Percentiles rank a stretch among this genome's conserved stretches.
These are phyloP conservation scores for Polytrichum formosum DNA, from an alignment of 225 moss, liverwort and hornwort genomes.

Conservation along the genomic window DNA sequence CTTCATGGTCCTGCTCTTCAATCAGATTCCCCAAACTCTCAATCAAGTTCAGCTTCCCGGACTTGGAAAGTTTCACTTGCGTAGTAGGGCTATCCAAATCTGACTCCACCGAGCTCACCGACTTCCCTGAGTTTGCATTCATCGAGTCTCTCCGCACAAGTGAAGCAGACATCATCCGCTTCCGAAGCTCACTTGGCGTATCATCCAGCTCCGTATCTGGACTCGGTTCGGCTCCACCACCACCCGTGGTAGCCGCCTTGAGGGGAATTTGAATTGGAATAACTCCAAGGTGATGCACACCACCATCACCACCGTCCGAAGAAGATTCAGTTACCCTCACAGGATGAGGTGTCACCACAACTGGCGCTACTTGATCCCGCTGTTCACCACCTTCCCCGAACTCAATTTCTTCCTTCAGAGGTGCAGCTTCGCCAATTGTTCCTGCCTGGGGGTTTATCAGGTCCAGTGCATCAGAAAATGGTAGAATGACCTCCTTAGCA, in stretches of 20 bases:
- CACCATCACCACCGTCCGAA: too few relatives aligned
- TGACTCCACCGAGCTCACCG: slow-evolving; percentile 8
- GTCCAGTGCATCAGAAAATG: background rate
- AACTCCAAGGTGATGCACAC: background rate
- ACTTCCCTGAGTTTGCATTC: slow-evolving; percentile 14
- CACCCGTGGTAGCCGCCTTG: too few relatives aligned
- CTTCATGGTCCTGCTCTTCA: background rate
- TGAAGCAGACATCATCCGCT: slow-evolving; percentile 2
- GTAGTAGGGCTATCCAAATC: slow-evolving; percentile 19
- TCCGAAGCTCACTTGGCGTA: slow-evolving; percentile 7
- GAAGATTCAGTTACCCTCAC: too few relatives aligned
- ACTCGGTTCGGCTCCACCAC: slow-evolving; percentile 2
- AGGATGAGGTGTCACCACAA: too few relatives aligned
- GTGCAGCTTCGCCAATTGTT: too few relatives aligned
- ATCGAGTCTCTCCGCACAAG: slow-evolving; percentile 19
- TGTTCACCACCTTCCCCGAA: slow-evolving; percentile 17
- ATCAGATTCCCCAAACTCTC: slow-evolving; percentile 21
- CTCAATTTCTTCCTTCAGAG: background rate
- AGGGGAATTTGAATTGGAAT: background rate
- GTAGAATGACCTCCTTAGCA: background rate
- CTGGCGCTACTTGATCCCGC: background rate
- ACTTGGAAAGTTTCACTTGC: slow-evolving; percentile 3
- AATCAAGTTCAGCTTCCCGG: slow-evolving; percentile 17
- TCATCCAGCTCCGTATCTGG: slow-evolving; percentile 12
- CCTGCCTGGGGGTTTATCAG: background rate